Conservation (phyloP, 106 monocot genomes). For the Acanthochlamys bracteata region DNA sequence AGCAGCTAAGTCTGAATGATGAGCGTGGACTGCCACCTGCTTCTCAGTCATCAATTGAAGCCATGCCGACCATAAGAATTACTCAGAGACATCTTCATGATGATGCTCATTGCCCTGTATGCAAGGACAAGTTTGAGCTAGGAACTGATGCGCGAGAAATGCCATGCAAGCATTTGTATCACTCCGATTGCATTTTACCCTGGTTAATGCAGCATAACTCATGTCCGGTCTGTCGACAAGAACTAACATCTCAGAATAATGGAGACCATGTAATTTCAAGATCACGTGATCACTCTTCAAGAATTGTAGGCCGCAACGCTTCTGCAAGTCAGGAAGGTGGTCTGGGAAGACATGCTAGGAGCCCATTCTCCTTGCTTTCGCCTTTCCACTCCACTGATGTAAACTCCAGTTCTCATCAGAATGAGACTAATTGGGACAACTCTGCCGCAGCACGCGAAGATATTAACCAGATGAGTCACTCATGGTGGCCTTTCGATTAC, state of each 20-base stretch:
- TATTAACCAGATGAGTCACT: constrained; percentile 24
- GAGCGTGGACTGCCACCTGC: constrained; percentile 65
- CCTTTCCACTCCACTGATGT: constrained; percentile 37
- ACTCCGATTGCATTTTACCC: constrained; percentile 78
- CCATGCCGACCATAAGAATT: constrained; percentile 66
- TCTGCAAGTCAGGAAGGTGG: constrained; percentile 6
- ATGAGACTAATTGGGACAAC: constrained; percentile 5
- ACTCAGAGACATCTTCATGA: constrained; percentile 48
- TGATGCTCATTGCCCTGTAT: constrained; percentile 72
- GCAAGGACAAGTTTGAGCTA: constrained; percentile 62
- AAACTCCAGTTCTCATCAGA: constrained; percentile 10
- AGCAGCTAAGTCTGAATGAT: constrained; percentile 27
- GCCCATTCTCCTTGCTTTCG: constrained; percentile 42
- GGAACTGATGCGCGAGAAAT: constrained; percentile 50
- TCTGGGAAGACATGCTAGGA: constrained; percentile 29
- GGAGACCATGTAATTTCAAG: constrained; percentile 13
- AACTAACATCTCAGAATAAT: constrained; percentile 36
- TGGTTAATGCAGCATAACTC: constrained; percentile 84
- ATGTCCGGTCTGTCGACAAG: constrained; percentile 74
- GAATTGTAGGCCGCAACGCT: constrained; percentile 1
- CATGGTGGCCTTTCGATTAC: constrained; percentile 46
- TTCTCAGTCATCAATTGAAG: constrained; percentile 53
- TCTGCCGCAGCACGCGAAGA: constrained; percentile 11
- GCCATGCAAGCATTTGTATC: constrained; percentile 85
- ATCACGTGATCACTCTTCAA: constrained; percentile 9